These are phyloP conservation scores for Debaryomyces robertsiae DNA, from an alignment of 1,139 yeast species.

Conservation along the genomic window DNA sequence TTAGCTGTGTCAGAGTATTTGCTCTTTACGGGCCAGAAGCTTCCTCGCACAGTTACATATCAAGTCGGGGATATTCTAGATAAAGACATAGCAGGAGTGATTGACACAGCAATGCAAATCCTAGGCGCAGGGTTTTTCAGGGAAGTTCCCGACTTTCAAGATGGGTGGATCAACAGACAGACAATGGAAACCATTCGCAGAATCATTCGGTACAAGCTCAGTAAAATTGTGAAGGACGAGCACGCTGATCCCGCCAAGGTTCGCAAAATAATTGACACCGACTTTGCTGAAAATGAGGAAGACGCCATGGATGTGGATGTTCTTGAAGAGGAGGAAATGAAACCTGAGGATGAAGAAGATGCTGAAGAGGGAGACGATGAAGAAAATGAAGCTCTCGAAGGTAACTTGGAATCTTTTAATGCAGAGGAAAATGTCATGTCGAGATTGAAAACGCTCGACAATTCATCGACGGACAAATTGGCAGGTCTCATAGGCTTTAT, in stretches of 20 bases:
- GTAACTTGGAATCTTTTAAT: slow-evolving; percentile 22
- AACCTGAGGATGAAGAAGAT: slow-evolving; percentile 23
- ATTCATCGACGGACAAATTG: slow-evolving; percentile 41
- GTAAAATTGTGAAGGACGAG: slow-evolving; percentile 51
- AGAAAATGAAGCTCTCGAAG: slow-evolving; percentile 25
- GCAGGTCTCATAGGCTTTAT: slow-evolving; percentile 46
- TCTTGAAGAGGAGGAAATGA: slow-evolving; percentile 23
- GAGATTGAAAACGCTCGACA: slow-evolving; percentile 38
- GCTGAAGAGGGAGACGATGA: slow-evolving; percentile 24
- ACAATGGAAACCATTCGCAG: slow-evolving; percentile 67
- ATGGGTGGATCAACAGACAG: slow-evolving; percentile 78
- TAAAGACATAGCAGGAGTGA: slow-evolving; percentile 55
- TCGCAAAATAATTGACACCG: slow-evolving; percentile 44
- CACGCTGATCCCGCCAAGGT: slow-evolving; percentile 44
- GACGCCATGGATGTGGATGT: slow-evolving; percentile 29
- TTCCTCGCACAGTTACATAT: slow-evolving; percentile 71
- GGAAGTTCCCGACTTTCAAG: slow-evolving; percentile 43
- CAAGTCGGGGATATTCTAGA: slow-evolving; percentile 85
- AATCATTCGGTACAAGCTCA: slow-evolving; percentile 71
- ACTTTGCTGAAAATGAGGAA: slow-evolving; percentile 36
- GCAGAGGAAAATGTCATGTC: slow-evolving; percentile 28
- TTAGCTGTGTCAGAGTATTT: slow-evolving; percentile 50
- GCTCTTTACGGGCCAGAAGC: slow-evolving; percentile 68
- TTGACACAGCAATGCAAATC: slow-evolving; percentile 36
- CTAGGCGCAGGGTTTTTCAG: slow-evolving; percentile 48